Conservation (phyloP, 805 yeast genomes). For the Lipomyces yamanashiensis region DNA sequence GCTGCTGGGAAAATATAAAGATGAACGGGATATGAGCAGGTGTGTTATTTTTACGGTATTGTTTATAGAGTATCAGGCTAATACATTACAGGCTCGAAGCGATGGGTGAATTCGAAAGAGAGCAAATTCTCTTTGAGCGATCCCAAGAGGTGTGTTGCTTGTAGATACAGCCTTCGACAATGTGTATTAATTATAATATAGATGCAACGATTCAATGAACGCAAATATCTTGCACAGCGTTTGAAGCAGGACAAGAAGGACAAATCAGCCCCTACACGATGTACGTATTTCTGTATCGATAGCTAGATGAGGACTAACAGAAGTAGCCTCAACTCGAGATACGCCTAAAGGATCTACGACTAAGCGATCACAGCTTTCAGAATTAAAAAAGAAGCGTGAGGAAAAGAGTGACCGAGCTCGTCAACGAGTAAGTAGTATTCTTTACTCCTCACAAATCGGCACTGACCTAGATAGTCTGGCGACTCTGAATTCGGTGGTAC, state of each 20-base stretch:
- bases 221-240: slow-evolving; percentile 80
- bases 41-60: slow-evolving; percentile 8
- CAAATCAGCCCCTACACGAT: slow-evolving; percentile 36
- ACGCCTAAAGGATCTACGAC: slow-evolving; percentile 48
- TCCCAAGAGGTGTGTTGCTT: slow-evolving; percentile 60
- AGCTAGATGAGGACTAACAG: background rate
- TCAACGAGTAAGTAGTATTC: slow-evolving; percentile 13
- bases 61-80: background rate
- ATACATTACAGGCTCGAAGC: slow-evolving; percentile 50
- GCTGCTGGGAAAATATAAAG: slow-evolving; percentile 85
- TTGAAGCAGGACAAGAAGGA: slow-evolving; percentile 48
- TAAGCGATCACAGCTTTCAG: slow-evolving; percentile 64
- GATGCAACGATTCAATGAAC: slow-evolving; percentile 84
- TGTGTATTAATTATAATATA: background rate
- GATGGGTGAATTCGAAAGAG: slow-evolving; percentile 92
- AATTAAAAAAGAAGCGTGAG: slow-evolving; percentile 76
- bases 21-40: slow-evolving; percentile 71
- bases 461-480: slow-evolving; percentile 42
- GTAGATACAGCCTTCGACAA: background rate
- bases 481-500: slow-evolving; percentile 46
- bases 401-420: slow-evolving; percentile 48
- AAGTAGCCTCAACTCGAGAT: slow-evolving; percentile 47
- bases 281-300: background rate
- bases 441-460: background rate
- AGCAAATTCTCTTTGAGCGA: slow-evolving; percentile 87